Evolutionary conservation across 257 asterid species (phyloP).

Genomic region (Nicotiana sylvestris): DNA sequence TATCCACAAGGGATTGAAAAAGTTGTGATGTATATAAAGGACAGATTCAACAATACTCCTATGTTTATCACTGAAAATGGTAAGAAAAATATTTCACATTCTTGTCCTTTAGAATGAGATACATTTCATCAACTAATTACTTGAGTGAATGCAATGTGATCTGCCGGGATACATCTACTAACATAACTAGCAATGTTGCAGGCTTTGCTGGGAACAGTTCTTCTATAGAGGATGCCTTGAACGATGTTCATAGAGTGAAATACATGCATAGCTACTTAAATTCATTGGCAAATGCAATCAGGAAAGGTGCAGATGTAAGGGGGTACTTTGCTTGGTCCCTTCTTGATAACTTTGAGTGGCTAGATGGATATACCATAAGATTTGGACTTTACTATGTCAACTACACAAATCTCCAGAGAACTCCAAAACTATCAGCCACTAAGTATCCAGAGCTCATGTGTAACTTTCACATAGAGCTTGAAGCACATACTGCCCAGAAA

Average conservation of each 20-base stretch:
- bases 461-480: constrained; percentile 15
- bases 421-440: constrained; percentile 36
- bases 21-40: constrained; percentile 43
- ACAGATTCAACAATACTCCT: constrained; percentile 54
- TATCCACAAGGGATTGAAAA: constrained; percentile 61
- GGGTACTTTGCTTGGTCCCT: constrained; percentile 73
- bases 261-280: constrained; percentile 40
- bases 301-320: constrained; percentile 67
- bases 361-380: constrained; percentile 44
- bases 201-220: constrained; percentile 37
- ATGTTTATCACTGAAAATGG: constrained; percentile 61
- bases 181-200: constrained; percentile 5
- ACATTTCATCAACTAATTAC: background rate
- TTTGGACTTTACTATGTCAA: constrained; percentile 55
- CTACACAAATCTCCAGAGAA: constrained; percentile 36
- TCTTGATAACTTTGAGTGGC: constrained; percentile 80
- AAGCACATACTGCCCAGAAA: background rate
- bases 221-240: constrained; percentile 14
- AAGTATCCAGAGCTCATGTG: constrained; percentile 40
- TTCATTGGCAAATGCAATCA: constrained; percentile 41
- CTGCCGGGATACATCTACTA: background rate
- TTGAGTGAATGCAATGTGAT: background rate
- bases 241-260: constrained; percentile 43
- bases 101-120: background rate
- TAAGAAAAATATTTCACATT: constrained; percentile 9